phyloP scores from a whole-genome alignment of 1,284 basidiomycete species.

The Rhodotorula sp. region DNA sequence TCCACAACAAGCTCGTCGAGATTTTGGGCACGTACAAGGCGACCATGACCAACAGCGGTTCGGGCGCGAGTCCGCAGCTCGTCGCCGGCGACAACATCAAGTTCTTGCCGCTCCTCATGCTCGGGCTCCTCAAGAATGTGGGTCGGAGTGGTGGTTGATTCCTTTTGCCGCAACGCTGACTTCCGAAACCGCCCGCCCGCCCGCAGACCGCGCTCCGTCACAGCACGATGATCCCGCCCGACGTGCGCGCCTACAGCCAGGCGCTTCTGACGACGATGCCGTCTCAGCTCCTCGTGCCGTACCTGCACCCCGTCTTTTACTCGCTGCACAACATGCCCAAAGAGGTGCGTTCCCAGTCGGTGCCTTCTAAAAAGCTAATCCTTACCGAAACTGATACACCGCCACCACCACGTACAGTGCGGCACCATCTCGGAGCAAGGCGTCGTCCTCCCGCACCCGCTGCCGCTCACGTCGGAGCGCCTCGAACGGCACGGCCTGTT shows the following conservation, averaged over 20 bases:
- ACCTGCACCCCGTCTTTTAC: conserved; percentile 93
- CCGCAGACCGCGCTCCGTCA: conserved; percentile 83
- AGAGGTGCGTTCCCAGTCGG: conserved; percentile 67
- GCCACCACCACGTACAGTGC: conserved; percentile 24
- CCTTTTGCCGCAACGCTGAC: neutral
- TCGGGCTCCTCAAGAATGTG: conserved; percentile 92
- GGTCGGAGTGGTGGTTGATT: conserved; percentile 44
- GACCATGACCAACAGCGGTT: conserved; percentile 90
- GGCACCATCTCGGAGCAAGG: conserved; percentile 79
- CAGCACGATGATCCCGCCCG: conserved; percentile 92
- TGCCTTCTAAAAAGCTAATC: too few species aligned
- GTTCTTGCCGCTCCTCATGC: conserved; percentile 83
- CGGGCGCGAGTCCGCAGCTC: conserved; percentile 90
- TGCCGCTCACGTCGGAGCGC: conserved; percentile 89
- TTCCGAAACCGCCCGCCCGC: neutral
- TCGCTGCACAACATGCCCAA: conserved; percentile 94
- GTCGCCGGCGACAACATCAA: conserved; percentile 89
- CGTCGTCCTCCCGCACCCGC: conserved; percentile 76
- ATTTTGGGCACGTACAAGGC: conserved; percentile 90
- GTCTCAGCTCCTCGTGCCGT: conserved; percentile 85
- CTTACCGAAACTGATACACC: conserved; percentile 11
- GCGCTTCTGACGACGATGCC: conserved; percentile 88
- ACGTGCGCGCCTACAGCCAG: conserved; percentile 93
- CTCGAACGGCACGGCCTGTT: conserved; percentile 94
- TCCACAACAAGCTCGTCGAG: conserved; percentile 87